Evolutionary conservation across 805 yeast genomes (phyloP), one percentile per base, ranked within the genome.

Genomic region (Pichia cephalocereana): DNA sequence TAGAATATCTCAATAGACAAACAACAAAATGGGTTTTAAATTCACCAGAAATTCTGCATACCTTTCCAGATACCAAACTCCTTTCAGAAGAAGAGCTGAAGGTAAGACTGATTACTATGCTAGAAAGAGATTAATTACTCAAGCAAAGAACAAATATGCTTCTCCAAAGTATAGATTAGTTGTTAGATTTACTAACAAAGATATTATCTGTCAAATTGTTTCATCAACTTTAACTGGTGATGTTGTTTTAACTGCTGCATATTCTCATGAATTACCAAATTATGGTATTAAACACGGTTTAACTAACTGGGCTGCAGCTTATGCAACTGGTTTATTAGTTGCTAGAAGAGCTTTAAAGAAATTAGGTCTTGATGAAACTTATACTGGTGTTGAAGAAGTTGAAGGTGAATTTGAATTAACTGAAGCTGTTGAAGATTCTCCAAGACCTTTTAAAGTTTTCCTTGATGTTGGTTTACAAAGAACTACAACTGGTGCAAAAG

Each of bases 101-200:
- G 99, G 99, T 80, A 93, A 93, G 83, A 93, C 99, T 71, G 99
- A 93, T 76, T 93, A 90, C 95, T 93, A 90, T 83, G 96, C 93
- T 75, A 90, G 99, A 84, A 93, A 93, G 96, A 89, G 98, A 80
- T 80, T 93, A 71, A 93, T 93, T 69, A 81, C 97, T 68, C 99
- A 93, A 81, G 96, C 91, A 93, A 93, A 93, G 90, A 96, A 96
- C 72, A 93, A 93, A 82, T 93, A 93, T 95, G 83, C 82, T 85
- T 72, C 96, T 70, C 99, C 99, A 77, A 93, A 93, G 82, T 93
- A 91, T 87, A 90, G 99, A 84, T 82, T 93, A 69, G 99, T 93
- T 61, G 97, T 93, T 61, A 89, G 99, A 82, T 87, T 93, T 93
- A 88, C 99, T 82, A 91, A 93, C 96, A 89, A 82, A 78, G 98